Evolutionary conservation across 805 yeast species (phyloP).

Genomic region (Spathaspora sp.): DNA sequence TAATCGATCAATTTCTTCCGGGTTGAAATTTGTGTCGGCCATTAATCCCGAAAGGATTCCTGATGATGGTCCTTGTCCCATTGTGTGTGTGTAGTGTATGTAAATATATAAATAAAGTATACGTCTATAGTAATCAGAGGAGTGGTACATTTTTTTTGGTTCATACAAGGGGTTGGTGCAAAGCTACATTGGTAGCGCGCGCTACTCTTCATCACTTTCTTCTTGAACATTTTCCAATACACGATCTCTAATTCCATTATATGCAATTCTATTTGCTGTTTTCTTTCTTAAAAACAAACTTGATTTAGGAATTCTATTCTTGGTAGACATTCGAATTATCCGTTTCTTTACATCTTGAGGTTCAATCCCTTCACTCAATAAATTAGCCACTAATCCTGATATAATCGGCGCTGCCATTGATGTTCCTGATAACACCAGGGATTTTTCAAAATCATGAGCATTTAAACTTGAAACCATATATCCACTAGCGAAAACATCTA

Average conservation of each 20-base stretch:
- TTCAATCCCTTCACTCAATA: constrained; percentile 49
- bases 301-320: constrained; percentile 35
- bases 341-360: constrained; percentile 38
- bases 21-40: constrained; percentile 82
- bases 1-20: constrained; percentile 87
- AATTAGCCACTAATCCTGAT: constrained; percentile 57
- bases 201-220: background rate
- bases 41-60: constrained; percentile 63
- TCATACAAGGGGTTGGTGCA: too few species aligned
- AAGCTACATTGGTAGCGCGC: background rate
- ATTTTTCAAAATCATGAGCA: constrained; percentile 10
- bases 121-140: too few species aligned
- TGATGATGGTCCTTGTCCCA: constrained; percentile 62
- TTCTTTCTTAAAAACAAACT: constrained; percentile 45
- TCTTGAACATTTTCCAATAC: background rate
- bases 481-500: constrained; percentile 83
- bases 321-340: constrained; percentile 44
- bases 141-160: too few species aligned
- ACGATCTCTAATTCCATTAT: constrained; percentile 10
- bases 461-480: constrained; percentile 51
- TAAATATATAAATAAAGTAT: too few species aligned
- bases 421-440: constrained; percentile 58
- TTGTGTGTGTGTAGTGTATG: constrained; percentile 12
- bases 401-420: constrained; percentile 80
- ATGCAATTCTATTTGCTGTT: constrained; percentile 60